Conservation (phyloP, 179 eudicot genomes). For the Silene vulgaris region DNA sequence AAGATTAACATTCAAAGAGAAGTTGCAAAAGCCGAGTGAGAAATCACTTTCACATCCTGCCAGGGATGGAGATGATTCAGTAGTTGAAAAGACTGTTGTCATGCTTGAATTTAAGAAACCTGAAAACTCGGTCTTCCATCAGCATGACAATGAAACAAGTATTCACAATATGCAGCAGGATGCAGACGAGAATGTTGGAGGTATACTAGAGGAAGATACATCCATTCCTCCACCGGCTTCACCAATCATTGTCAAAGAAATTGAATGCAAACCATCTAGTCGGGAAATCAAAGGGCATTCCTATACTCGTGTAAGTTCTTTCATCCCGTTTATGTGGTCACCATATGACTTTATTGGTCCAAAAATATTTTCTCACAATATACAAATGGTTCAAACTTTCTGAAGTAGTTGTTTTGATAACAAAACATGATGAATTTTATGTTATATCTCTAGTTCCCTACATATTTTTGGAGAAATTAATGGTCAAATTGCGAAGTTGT, state of each 20-base stretch:
- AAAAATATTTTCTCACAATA: neutral
- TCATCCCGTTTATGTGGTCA: neutral
- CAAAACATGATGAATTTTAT: too few species aligned
- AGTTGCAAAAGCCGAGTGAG: constrained; percentile 30
- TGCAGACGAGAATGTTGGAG: constrained; percentile 26
- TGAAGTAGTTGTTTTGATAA: too few species aligned
- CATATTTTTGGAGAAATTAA: too few species aligned
- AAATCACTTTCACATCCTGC: constrained; percentile 22
- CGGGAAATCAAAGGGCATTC: constrained; percentile 33
- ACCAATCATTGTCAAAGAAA: constrained; percentile 35
- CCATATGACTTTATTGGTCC: neutral
- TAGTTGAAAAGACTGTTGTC: constrained; percentile 77
- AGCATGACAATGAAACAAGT: constrained; percentile 14
- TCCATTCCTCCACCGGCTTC: constrained; percentile 44
- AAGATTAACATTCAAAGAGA: constrained; percentile 38
- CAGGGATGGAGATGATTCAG: constrained; percentile 50
- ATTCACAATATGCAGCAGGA: constrained; percentile 21
- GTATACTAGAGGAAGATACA: constrained; percentile 30
- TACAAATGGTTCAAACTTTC: neutral
- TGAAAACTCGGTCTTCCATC: constrained; percentile 28
- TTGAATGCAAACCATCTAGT: constrained; percentile 30
- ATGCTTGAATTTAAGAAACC: constrained; percentile 72
- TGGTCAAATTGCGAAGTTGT: too few species aligned
- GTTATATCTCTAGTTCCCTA: too few species aligned
- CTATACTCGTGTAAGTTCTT: constrained; percentile 15